Conservation (phyloP, 352 stramenopile species). For the Pilasporangium apinafurcum region DNA sequence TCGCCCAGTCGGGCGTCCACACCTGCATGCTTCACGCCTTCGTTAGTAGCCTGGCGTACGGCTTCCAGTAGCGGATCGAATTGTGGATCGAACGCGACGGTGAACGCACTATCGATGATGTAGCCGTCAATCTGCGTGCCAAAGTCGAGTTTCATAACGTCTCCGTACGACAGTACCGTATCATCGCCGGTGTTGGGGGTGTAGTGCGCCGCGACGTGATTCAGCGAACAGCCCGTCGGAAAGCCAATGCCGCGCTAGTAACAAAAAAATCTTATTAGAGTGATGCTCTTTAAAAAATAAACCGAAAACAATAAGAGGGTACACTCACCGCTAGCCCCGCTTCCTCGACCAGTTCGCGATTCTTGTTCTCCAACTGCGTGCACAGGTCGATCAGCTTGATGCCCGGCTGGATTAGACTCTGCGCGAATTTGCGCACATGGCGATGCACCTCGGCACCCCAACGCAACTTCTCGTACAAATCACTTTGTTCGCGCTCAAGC, state of each 20-base stretch:
- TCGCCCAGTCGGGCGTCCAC: conserved; percentile 94
- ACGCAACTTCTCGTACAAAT: conserved; percentile 57
- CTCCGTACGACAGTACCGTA: conserved; percentile 86
- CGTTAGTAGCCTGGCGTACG: conserved; percentile 88
- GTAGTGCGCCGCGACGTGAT: conserved; percentile 95
- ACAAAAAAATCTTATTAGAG: not conserved
- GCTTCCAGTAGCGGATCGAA: conserved; percentile 89
- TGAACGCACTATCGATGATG: conserved; percentile 97
- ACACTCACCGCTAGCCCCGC: conserved; percentile 54
- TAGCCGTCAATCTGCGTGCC: conserved; percentile 93
- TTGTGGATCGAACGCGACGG: conserved; percentile 90
- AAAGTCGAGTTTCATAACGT: conserved; percentile 98
- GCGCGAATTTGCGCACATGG: conserved; percentile 78
- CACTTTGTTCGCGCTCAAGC: conserved; percentile 57
- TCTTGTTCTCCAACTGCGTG: conserved; percentile 90
- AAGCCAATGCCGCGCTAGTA: conserved; percentile 87
- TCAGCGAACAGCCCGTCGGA: conserved; percentile 92
- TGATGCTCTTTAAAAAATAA: not conserved
- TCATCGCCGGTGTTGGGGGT: conserved; percentile 93
- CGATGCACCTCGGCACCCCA: conserved; percentile 92
- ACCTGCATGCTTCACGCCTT: conserved; percentile 83
- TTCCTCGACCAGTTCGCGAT: conserved; percentile 89
- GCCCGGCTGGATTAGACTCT: conserved; percentile 92
- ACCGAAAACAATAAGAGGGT: too few relatives aligned
- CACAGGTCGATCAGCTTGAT: conserved; percentile 95